Base-by-base conservation (phyloP, 2,329 filamentous ascomycete genomes). In the Epichloe sylvatica region DNA sequence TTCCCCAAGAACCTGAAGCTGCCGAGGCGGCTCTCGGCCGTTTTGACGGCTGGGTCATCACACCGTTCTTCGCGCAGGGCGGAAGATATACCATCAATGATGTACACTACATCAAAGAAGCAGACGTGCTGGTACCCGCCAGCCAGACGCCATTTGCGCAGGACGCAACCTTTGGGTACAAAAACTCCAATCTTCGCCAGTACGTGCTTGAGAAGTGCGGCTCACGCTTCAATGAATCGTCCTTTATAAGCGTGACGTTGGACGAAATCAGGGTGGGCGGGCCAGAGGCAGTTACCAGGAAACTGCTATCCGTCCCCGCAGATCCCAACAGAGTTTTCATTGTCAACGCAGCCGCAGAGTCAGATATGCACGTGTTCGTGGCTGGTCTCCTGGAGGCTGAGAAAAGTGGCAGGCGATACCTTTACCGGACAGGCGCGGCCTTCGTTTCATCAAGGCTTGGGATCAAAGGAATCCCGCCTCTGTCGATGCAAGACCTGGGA, bases 41-140 rank as follows among this genome's bases (percentile, higher is more conserved):
- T 4, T 66, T 68, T 8, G 73, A 77, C 54, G 72, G 68, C 0
- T 75, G 74, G 68, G 63, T 80, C 3, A 61, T 80, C 1, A 71
- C 74, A 0, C 76, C 76, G 0, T 78, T 78, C 57, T 80, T 80
- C 60, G 64, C 70, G 23, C 75, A 80, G 57, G 76, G 76, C 12
- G 75, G 76, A 0, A 62, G 76, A 3, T 72, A 71, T 44, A 79
- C 76, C 0, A 73, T 78, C 34, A 56, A 73, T 30, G 70, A 79
- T 56, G 67, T 78, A 3, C 76, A 79, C 57, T 79, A 80, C 52
- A 74, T 80, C n/a, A 68, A 69, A 5, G 74, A 78, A 49, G 70
- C 67, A 1, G 69, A 71, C 4, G 54, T 48, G 11, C 53, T 62
- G 1, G 55, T 62, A 1, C 59, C 76, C 0, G 75, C 74, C 0